Percentiles rank a stretch among this genome's conserved stretches.
These are phyloP conservation scores for Dendrocalamus latiflorus DNA, from an alignment of 202 grass and related monocot species.

Conservation along the genomic window DNA sequence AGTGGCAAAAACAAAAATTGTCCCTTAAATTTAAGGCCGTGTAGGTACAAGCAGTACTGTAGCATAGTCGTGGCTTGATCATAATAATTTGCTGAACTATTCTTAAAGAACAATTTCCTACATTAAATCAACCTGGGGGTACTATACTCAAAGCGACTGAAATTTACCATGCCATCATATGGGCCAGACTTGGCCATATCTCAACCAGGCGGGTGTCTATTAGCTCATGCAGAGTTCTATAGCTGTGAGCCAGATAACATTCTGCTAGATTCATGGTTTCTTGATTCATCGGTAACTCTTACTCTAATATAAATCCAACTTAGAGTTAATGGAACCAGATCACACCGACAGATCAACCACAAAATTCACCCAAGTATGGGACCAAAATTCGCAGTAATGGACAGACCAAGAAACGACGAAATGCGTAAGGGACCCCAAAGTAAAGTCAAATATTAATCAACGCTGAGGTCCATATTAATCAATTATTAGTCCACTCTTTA, in stretches of 20 bases:
- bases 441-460: slow-evolving; percentile 22
- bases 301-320: not conserved
- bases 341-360: slow-evolving; percentile 25
- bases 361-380: slow-evolving; percentile 9
- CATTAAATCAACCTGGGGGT: not conserved
- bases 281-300: not conserved
- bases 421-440: not conserved
- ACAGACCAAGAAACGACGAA: slow-evolving; percentile 35
- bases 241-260: not conserved
- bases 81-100: not conserved
- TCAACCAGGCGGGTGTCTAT: not conserved
- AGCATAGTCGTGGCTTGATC: not conserved
- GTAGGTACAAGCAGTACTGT: not conserved
- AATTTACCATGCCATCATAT: too few relatives aligned
- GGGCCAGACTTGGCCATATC: too few relatives aligned
- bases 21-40: not conserved
- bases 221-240: not conserved
- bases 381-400: slow-evolving; percentile 14
- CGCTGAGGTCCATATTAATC: not conserved
- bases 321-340: not conserved
- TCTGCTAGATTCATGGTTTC: not conserved
- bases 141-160: not conserved
- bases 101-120: not conserved
- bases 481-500: slow-evolving; percentile 29
- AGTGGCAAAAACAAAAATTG: too few relatives aligned